Evolutionary conservation across 2,329 filamentous ascomycete species (phyloP).

Genomic region (Phialophora chinensis): DNA sequence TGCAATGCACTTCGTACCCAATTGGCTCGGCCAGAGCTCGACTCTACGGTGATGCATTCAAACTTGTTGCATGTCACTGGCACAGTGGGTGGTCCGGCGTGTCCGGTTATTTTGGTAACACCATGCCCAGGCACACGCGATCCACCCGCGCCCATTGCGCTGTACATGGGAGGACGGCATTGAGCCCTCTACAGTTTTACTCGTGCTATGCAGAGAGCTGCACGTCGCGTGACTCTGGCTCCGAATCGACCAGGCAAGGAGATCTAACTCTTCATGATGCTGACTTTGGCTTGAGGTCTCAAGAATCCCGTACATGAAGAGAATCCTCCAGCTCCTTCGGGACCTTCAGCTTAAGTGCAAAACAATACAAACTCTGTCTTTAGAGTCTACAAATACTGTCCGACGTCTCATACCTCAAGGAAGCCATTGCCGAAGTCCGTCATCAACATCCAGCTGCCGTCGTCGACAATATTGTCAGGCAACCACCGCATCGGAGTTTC

Average conservation of each 20-base stretch:
- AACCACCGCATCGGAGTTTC: conserved; percentile 22
- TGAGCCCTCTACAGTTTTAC: neutral
- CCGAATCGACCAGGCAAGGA: neutral
- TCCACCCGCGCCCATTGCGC: too few relatives aligned
- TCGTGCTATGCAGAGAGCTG: neutral
- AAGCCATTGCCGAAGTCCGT: conserved; percentile 16
- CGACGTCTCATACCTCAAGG: neutral
- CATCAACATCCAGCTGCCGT: conserved; percentile 25
- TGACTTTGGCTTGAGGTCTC: neutral
- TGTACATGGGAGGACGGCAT: neutral
- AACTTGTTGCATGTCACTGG: too few relatives aligned
- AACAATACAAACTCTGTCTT: neutral
- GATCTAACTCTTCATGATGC: neutral
- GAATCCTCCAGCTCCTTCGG: neutral
- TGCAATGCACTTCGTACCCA: neutral
- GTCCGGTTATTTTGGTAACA: too few relatives aligned
- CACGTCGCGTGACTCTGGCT: neutral
- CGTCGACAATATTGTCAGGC: conserved; percentile 18
- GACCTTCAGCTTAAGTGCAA: neutral
- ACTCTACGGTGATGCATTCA: too few relatives aligned
- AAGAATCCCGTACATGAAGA: neutral
- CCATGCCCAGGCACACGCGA: too few relatives aligned
- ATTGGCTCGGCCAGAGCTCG: too few relatives aligned
- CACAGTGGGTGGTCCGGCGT: too few relatives aligned
- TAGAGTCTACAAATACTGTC: neutral